Evolutionary conservation across 441 rosid genomes (phyloP).

Genomic region (Pelargonium fulgidum): DNA sequence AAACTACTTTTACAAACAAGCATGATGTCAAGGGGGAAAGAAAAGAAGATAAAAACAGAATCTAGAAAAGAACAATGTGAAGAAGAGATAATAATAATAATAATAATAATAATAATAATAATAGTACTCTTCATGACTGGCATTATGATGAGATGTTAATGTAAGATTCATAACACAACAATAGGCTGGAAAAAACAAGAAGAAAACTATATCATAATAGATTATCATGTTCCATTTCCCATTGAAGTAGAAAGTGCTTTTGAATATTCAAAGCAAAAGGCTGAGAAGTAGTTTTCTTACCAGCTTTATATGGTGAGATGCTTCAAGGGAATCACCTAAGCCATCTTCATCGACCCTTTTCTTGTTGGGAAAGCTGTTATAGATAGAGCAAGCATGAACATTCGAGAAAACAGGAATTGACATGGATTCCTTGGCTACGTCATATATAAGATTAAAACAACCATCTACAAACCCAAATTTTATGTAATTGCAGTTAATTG

Average conservation of each 20-base stretch:
- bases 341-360: constrained; percentile 40
- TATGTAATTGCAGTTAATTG: too few species aligned
- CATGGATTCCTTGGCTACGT: background rate
- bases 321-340: background rate
- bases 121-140: background rate
- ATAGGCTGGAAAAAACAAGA: background rate
- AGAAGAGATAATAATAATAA: background rate
- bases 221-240: background rate
- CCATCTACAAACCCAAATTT: too few species aligned
- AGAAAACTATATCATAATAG: background rate
- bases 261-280: background rate
- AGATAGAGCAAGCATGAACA: constrained; percentile 12
- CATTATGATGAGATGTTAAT: background rate
- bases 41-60: background rate
- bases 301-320: constrained; percentile 12
- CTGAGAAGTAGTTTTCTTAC: constrained; percentile 5
- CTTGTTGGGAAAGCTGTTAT: constrained; percentile 68
- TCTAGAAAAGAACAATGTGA: background rate
- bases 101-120: background rate
- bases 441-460: background rate
- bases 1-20: background rate
- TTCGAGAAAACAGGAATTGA: background rate
- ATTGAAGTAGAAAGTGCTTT: background rate
- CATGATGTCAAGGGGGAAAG: background rate
- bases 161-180: background rate